phyloP scores from a whole-genome alignment of 352 stramenopile species.

The Phytophthora europaea region DNA sequence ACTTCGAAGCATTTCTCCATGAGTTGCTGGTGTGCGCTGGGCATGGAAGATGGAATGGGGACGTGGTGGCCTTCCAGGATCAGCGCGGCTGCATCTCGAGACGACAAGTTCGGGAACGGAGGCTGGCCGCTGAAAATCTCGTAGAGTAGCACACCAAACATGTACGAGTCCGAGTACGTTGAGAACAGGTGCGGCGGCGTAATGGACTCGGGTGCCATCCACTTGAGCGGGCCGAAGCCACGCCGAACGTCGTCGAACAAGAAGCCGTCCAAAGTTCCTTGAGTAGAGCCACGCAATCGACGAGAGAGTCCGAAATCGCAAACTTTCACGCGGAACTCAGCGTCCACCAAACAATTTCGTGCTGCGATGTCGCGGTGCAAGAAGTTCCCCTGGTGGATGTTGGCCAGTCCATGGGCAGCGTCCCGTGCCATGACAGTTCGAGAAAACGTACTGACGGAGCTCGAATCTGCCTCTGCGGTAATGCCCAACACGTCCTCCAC shows the following conservation, averaged over 20 bases:
- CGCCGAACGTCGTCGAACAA: slow-evolving; percentile 67
- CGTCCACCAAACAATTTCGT: slow-evolving; percentile 75
- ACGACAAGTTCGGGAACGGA: slow-evolving; percentile 65
- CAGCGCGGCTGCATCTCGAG: slow-evolving; percentile 63
- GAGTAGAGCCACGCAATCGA: slow-evolving; percentile 29
- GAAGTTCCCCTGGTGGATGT: slow-evolving; percentile 73
- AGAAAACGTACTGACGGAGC: slow-evolving; percentile 53
- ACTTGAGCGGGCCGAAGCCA: slow-evolving; percentile 78
- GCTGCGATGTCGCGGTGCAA: slow-evolving; percentile 77
- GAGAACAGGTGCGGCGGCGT: slow-evolving; percentile 77
- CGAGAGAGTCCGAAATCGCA: slow-evolving; percentile 77
- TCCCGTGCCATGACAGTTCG: slow-evolving; percentile 77
- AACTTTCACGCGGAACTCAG: slow-evolving; percentile 76
- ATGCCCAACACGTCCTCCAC: slow-evolving; percentile 58
- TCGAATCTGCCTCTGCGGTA: not conserved
- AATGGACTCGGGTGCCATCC: slow-evolving; percentile 80
- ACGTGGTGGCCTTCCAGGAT: slow-evolving; percentile 78
- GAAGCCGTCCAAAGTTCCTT: slow-evolving; percentile 20
- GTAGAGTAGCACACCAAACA: slow-evolving; percentile 81
- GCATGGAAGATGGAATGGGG: slow-evolving; percentile 55
- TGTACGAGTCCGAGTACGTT: slow-evolving; percentile 77
- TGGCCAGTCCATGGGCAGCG: slow-evolving; percentile 68
- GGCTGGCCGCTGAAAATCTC: slow-evolving; percentile 75
- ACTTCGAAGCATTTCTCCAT: slow-evolving; percentile 74
- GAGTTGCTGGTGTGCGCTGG: slow-evolving; percentile 50